Evolutionary conservation across 129 eudicot genomes (phyloP), one percentile per base, ranked within the genome.

Genomic region (Arctium lappa): DNA sequence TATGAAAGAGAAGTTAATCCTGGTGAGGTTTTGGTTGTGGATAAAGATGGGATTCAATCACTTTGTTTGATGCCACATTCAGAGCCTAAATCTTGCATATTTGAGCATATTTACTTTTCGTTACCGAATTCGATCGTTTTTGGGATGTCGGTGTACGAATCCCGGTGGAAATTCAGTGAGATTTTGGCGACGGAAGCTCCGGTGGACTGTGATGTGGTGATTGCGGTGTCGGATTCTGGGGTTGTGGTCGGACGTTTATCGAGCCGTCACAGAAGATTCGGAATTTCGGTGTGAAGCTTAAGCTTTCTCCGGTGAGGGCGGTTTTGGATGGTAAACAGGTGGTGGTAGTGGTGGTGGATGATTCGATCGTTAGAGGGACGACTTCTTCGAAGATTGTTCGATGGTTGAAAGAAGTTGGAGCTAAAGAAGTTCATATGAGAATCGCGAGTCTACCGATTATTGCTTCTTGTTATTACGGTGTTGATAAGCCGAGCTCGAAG

Each of bases 171-270:
- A 1, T 91, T 88, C 30, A 94, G 97, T 9, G 92, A 90, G 39
- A 88, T 90, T 34, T 75, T 92, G 38, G 97, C 94, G 2, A 82
- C 81, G 0, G 97, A 91, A 72, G 77, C 97, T 5, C 91, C 93
- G 0, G 97, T 93, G 39, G 97, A 89, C 36, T 93, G 95, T 66
- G 95, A 93, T 62, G 91, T 89, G 39, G 97, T 93, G 65, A 93
- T 93, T 9, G 91, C 95, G 3, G 93, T 93, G 62, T 95, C 95
- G n/a, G 97, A 93, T 75, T 93, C 97, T 12, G 95, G 95, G 1
- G 92, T 93, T 8, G 95, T 93, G 70, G 97, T 16, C 79, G 97
- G 68, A 93, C 97, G 0, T 93, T 93, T 37, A 91, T 93, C 8
- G 97, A 92, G 79, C 94, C 94, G 0, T 90, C 97, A 0, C 94